Conservation (phyloP, 78 protist species). For the Anaeramoeba ignava region DNA sequence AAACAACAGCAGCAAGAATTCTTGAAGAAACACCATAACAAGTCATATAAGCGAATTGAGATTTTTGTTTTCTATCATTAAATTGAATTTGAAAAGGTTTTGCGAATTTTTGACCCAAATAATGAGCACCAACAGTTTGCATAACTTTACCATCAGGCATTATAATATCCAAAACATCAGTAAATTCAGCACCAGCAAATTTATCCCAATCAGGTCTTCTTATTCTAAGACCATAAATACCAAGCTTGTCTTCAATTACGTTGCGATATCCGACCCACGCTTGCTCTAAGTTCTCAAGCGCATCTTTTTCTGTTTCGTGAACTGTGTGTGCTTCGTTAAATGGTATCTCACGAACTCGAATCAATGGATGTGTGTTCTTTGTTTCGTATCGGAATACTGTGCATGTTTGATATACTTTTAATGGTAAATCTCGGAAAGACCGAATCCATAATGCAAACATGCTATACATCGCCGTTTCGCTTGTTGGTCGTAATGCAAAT, state of each 20-base stretch:
- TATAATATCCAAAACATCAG: conserved; percentile 42
- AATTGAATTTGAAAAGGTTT: conserved; percentile 33
- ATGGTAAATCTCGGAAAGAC: conserved; percentile 48
- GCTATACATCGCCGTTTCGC: conserved; percentile 51
- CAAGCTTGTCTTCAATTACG: conserved; percentile 9
- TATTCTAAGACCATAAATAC: conserved; percentile 20
- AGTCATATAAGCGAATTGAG: conserved; percentile 25
- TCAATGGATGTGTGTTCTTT: conserved; percentile 28
- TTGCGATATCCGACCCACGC: conserved; percentile 21
- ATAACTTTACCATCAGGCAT: conserved; percentile 29
- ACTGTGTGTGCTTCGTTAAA: conserved; percentile 60
- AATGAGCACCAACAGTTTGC: conserved; percentile 31
- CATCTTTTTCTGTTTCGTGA: conserved; percentile 43
- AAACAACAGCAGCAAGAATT: conserved; percentile 31
- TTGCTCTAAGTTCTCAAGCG: conserved; percentile 5
- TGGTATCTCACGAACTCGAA: conserved; percentile 31
- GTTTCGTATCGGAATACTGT: conserved; percentile 39
- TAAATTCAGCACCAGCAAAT: conserved; percentile 33
- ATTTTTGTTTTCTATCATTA: background rate
- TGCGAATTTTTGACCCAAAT: conserved; percentile 45
- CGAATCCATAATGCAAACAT: conserved; percentile 46
- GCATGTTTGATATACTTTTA: conserved; percentile 40
- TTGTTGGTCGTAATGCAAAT: conserved; percentile 46
- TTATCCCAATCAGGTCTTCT: conserved; percentile 36
- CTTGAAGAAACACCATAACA: conserved; percentile 46